Evolutionary conservation across 768 basidiomycete species (phyloP), one percentile per base, ranked within the genome.

Genomic region (Gymnopilus dilepis): DNA sequence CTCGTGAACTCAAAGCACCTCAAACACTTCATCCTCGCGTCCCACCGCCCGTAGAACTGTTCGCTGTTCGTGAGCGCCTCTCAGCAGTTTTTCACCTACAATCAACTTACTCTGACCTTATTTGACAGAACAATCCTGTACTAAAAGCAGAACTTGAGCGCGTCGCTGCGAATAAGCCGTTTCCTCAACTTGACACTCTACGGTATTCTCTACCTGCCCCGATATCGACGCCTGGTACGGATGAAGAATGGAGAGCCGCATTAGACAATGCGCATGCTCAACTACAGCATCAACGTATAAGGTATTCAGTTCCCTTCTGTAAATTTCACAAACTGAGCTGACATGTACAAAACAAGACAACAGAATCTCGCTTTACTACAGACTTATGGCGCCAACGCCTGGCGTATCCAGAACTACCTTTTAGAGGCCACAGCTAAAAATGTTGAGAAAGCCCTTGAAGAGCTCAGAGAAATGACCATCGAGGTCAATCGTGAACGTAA

Each of bases 401-500:
- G 93, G 91, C 86, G 91, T 63, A 87, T 95, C 74, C 88, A 93
- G 71, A 99, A 98, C 74, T 95, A 94, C 69, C 80, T 92, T 31
- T 77, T 95, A 22, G 94, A 97, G 72, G 82, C 86, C 24, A 86
- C 89, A 33, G 86, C 89, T 7, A 89, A 88, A 67, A 84, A 86
- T 60, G 78, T 86, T 7, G 94, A 95, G 73, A 82, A 80, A 63
- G 79, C 86, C 9, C 73, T 92, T n/a, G 94, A 94, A 68, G 86
- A 90, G 64, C 66, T 95, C 61, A 90, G 89, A 72, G 84, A 93
- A 70, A 72, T 88, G 52, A 92, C 92, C 0, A 88, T 91, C 0
- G 92, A 92, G 59, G 81, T 99, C 61, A 99, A 99, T 71, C 82
- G 97, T 51, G 87, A 90, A 59, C 84, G 96, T 55, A 94, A 96